Evolutionary conservation across 139 green algal genomes (phyloP), one percentile per base, ranked within the genome.

Genomic region (Haematococcus sp.): DNA sequence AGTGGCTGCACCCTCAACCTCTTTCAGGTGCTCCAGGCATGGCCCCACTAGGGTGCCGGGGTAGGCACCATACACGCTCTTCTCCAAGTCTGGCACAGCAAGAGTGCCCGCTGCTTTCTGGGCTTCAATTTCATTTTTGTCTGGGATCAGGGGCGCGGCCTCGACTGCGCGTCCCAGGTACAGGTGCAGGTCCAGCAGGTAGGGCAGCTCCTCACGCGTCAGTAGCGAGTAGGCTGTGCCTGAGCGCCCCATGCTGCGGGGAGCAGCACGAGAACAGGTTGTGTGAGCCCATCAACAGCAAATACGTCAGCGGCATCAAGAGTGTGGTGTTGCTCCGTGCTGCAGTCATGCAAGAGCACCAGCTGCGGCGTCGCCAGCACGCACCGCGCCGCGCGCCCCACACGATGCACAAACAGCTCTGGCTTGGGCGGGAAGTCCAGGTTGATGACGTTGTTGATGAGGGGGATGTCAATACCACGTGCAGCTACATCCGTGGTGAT

Each of bases 371-470:
- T n/a, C n/a, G 40, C 40, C 7, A 7, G 11, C 40, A 13, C 78
- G 69, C 30, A 88, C 87, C 28, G 82, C 78, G 68, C 94, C 0
- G 89, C 93, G 25, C 95, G 93, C 2, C 94, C 94, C 56, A 87
- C 89, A 15, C 92, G 79, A 78, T 97, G 93, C 40, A 99, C 92
- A 79, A 98, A 99, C 27, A 99, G 91, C 86, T 97, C 95, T 34
- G 93, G 92, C 63, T 92, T 95, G 65, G 89, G 71, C 7, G 93
- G 93, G 75, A 97, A 97, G 88, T 97, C 93, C 51, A 94, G 98
- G 83, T 99, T 98, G 75, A 99, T 82, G 59, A 99, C 96, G 78
- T 98, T 98, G 89, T 99, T 93, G 44, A 99, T 89, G 46, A 98
- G 88, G 0, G 96, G 96, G 67, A 99, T 96, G 89, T 99, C 96